Base-by-base conservation (phyloP, 495 filamentous ascomycete genomes). In the Niebla homalea region DNA sequence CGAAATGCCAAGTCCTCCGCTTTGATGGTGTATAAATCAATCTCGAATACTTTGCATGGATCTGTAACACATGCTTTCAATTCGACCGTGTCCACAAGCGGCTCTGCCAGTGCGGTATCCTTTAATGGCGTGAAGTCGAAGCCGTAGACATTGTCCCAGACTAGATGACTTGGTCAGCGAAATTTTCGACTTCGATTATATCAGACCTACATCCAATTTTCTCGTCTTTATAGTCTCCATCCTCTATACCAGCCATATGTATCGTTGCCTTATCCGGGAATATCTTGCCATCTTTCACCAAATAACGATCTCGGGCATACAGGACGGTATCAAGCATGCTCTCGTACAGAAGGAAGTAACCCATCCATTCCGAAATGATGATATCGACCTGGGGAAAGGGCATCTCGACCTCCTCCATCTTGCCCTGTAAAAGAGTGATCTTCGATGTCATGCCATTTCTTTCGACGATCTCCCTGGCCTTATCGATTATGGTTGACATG, bases 291-390 rank as follows among this genome's bases (percentile, higher is more conserved):
- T 79, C 85, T 15, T 83, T 79, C 43, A 68, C 73, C 36, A 99
- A 82, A 70, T 97, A 99, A 51, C 72, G 78, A 74, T 99, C 90
- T 58, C 92, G 79, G 18, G 92, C 92, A 63, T 85, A 94, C 37
- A 99, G 79, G 14, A 99, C 93, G 36, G 86, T 93, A 53, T 94
- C 90, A 51, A 99, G 70, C 92, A 99, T 99, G 70, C 83, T 86
- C 75, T 99, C 92, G 70, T 96, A 99, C 38, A 97, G 78, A 41
- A 99, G 77, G 70, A 92, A 94, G 72, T 99, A 99, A 41, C 92
- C 92, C 92, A 99, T 99, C 92, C 92, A 99, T 70, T 99, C 92
- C 26, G 87, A 94, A 53, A 99, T 87, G 69, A 99, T 99, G 61
- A 99, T 90, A 66, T 99, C 92, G 57, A 99, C 93, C 61, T 94